Conservation (phyloP, 2,329 filamentous ascomycete genomes). For the Fusarium pseudograminearum region DNA sequence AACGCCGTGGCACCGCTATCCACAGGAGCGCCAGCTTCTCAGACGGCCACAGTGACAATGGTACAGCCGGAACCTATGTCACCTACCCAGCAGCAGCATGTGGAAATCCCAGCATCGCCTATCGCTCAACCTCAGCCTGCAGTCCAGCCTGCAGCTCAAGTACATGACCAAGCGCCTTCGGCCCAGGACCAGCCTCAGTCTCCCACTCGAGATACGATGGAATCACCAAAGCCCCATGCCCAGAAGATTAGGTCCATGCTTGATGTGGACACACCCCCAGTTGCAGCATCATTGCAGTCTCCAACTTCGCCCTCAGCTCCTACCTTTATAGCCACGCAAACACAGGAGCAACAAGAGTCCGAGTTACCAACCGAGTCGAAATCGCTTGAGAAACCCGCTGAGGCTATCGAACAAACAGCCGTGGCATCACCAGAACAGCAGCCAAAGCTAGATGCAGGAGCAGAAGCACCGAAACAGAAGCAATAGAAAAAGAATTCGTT, state of each 20-base stretch:
- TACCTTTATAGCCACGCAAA: conserved; percentile 1
- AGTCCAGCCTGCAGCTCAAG: conserved; percentile 11
- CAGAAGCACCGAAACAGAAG: conserved; percentile 25
- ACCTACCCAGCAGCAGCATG: conserved; percentile 12
- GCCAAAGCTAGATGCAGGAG: conserved; percentile 19
- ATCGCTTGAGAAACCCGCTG: conserved; percentile 8
- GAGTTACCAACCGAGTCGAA: conserved; percentile 11
- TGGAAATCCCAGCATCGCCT: conserved; percentile 7
- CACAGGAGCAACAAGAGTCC: conserved; percentile 14
- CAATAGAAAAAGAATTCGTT: conserved; percentile 6
- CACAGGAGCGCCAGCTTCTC: conserved; percentile 11
- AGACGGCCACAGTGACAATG: conserved; percentile 24
- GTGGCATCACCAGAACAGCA: conserved; percentile 14
- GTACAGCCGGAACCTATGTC: conserved; percentile 22
- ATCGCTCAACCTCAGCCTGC: conserved; percentile 6
- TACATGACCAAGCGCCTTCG: neutral
- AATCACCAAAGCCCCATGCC: conserved; percentile 6
- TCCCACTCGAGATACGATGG: neutral
- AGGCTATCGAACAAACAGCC: conserved; percentile 18
- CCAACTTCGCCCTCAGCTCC: conserved; percentile 4
- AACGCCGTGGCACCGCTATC: conserved; percentile 3
- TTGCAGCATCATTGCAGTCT: neutral
- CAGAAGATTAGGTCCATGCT: conserved; percentile 36
- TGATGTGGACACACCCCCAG: conserved; percentile 21
- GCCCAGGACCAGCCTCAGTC: conserved; percentile 8